These are phyloP conservation scores for Paraglomus occultum DNA, from an alignment of 192 early-diverging fungal genomes.

Conservation along the genomic window DNA sequence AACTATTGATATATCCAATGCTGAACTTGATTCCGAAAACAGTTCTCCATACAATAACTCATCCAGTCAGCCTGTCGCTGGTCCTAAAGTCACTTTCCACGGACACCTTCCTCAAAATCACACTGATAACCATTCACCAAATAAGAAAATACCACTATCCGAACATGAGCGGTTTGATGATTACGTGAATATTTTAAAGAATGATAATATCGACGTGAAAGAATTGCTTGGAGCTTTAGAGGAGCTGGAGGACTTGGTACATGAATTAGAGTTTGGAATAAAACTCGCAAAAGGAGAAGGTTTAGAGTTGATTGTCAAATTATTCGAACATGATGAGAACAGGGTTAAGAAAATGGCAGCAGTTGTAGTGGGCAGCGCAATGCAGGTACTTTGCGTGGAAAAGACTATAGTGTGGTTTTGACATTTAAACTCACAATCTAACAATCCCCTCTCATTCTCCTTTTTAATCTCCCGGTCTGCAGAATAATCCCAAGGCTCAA, in stretches of 20 bases:
- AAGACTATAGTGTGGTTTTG: background rate
- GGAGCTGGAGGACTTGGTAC: slow-evolving; percentile 52
- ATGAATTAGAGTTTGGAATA: slow-evolving; percentile 56
- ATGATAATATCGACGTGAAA: slow-evolving; percentile 12
- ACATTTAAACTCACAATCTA: background rate
- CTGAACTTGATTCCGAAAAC: slow-evolving; percentile 39
- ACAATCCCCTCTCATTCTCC: background rate
- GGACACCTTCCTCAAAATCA: slow-evolving; percentile 21
- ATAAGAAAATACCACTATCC: slow-evolving; percentile 4
- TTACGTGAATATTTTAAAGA: slow-evolving; percentile 32
- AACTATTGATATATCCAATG: slow-evolving; percentile 25
- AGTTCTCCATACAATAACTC: slow-evolving; percentile 3
- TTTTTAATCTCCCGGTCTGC: background rate
- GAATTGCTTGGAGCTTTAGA: slow-evolving; percentile 41
- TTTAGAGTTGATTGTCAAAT: slow-evolving; percentile 34
- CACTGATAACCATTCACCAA: slow-evolving; percentile 5
- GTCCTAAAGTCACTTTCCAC: slow-evolving; percentile 16
- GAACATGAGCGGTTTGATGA: slow-evolving; percentile 39
- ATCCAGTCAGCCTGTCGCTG: slow-evolving; percentile 23
- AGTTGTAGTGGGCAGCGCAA: slow-evolving; percentile 48
- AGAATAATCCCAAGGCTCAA: slow-evolving; percentile 21
- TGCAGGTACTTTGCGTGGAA: slow-evolving; percentile 46
- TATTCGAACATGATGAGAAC: slow-evolving; percentile 35
- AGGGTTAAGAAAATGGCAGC: slow-evolving; percentile 45
- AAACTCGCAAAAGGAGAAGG: slow-evolving; percentile 41